Conservation (phyloP, 257 asterid genomes). For the Henckelia pumila region DNA sequence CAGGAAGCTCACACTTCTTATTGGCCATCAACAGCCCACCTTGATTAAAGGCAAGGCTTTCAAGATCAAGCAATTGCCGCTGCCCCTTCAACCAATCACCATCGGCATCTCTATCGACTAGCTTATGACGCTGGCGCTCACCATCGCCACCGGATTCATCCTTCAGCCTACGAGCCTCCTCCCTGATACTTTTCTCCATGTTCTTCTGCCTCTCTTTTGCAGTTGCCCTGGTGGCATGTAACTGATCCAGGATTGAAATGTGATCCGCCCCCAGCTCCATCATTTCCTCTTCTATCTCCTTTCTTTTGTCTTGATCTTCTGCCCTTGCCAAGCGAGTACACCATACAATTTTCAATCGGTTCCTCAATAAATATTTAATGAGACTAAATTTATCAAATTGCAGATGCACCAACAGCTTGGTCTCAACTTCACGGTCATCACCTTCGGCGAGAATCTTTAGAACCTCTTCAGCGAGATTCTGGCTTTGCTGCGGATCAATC, state of each 20-base stretch:
- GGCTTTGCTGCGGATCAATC: conserved; percentile 21
- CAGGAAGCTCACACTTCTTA: conserved; percentile 18
- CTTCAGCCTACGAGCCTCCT: conserved; percentile 18
- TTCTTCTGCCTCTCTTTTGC: conserved; percentile 18
- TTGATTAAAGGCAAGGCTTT: conserved; percentile 10
- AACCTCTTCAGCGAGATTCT: conserved; percentile 19
- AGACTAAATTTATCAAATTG: conserved; percentile 17
- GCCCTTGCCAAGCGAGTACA: conserved; percentile 19
- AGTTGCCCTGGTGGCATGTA: conserved; percentile 19
- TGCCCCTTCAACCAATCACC: conserved; percentile 19
- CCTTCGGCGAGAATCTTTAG: conserved; percentile 20
- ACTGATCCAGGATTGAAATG: conserved; percentile 10
- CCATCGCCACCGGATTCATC: conserved; percentile 12
- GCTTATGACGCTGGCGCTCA: not conserved
- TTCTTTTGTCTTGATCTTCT: conserved; percentile 12
- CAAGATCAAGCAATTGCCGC: conserved; percentile 17
- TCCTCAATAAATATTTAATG: conserved; percentile 12
- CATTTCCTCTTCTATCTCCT: conserved; percentile 17
- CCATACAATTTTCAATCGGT: conserved; percentile 18
- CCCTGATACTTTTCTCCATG: conserved; percentile 19
- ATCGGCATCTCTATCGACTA: conserved; percentile 13
- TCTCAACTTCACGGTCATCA: conserved; percentile 17
- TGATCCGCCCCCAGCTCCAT: conserved; percentile 15
- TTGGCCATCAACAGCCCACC: conserved; percentile 20
- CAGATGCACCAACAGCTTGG: conserved; percentile 19